phyloP scores from a whole-genome alignment of 2,329 filamentous ascomycete species.

The Aspergillus amoenus region DNA sequence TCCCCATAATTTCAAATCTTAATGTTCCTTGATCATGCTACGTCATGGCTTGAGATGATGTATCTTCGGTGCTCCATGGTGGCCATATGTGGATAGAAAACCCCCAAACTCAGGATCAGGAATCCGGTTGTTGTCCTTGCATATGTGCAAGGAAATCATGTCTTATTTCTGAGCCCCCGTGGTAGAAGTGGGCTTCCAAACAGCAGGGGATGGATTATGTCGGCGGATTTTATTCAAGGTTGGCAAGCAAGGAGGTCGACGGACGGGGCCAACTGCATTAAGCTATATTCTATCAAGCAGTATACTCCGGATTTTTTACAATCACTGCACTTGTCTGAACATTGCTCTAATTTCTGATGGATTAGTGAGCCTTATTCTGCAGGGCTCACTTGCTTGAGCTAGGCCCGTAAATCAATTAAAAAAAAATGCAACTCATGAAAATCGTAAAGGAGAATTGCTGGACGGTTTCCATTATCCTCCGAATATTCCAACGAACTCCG shows the following conservation, averaged over 20 bases:
- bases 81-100: too few relatives aligned
- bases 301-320: background rate
- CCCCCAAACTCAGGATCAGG: too few relatives aligned
- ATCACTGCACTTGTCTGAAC: background rate
- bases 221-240: background rate
- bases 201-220: background rate
- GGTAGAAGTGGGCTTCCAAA: background rate
- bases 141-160: too few relatives aligned
- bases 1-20: too few relatives aligned
- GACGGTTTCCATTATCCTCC: background rate
- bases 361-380: background rate
- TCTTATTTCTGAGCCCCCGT: too few relatives aligned
- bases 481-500: background rate
- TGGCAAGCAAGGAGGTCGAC: background rate
- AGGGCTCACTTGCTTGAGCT: background rate
- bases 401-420: background rate
- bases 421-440: background rate
- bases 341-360: background rate
- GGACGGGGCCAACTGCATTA: too few relatives aligned
- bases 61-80: too few relatives aligned
- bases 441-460: background rate
- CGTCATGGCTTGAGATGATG: too few relatives aligned
- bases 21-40: too few relatives aligned
- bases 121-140: too few relatives aligned
- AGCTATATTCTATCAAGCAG: background rate